Evolutionary conservation across 371 early-diverging fungal species (phyloP).

Genomic region (Caulochytrium protostelioides): DNA sequence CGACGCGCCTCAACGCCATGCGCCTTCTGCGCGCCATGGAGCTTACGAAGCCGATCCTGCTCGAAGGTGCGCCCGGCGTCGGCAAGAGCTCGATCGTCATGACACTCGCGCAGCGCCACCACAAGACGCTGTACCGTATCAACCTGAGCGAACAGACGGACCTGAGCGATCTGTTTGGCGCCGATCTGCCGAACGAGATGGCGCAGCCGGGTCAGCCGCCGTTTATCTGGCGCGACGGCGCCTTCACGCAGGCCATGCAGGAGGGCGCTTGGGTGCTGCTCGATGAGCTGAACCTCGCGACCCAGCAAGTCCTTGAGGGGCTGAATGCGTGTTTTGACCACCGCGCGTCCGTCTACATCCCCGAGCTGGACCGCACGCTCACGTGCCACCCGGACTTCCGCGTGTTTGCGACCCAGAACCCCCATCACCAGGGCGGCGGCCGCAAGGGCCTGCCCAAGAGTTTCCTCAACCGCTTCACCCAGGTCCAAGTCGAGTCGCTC

Average conservation of each 20-base stretch:
- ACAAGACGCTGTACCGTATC: slow-evolving; percentile 76
- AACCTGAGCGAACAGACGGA: slow-evolving; percentile 99
- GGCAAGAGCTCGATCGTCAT: slow-evolving; percentile 94
- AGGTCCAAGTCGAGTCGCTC: slow-evolving; percentile 75
- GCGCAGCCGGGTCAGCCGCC: slow-evolving; percentile 22
- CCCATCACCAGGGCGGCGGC: slow-evolving; percentile 88
- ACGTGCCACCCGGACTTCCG: slow-evolving; percentile 60
- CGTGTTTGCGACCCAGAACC: slow-evolving; percentile 98
- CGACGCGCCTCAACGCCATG: slow-evolving; percentile 65
- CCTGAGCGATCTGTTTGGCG: slow-evolving; percentile 96
- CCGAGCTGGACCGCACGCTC: slow-evolving; percentile 76
- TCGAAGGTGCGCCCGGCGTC: slow-evolving; percentile 93
- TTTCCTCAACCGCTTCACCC: slow-evolving; percentile 94
- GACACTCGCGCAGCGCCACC: slow-evolving; percentile 59
- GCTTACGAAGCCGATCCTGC: slow-evolving; percentile 64
- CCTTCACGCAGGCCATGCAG: slow-evolving; percentile 88
- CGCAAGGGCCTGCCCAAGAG: slow-evolving; percentile 96
- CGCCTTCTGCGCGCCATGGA: slow-evolving; percentile 91
- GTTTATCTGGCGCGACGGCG: slow-evolving; percentile 93
- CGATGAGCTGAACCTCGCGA: slow-evolving; percentile 98
- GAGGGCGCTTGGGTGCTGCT: slow-evolving; percentile 94
- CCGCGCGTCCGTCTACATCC: slow-evolving; percentile 82
- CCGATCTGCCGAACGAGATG: slow-evolving; percentile 51
- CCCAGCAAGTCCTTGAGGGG: slow-evolving; percentile 98
- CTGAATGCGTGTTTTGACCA: slow-evolving; percentile 97